A percentile compares a stretch with the other conserved stretches of the same genome.
Conservation (phyloP, 306 rosid genomes). For the Quercus bicolor region DNA sequence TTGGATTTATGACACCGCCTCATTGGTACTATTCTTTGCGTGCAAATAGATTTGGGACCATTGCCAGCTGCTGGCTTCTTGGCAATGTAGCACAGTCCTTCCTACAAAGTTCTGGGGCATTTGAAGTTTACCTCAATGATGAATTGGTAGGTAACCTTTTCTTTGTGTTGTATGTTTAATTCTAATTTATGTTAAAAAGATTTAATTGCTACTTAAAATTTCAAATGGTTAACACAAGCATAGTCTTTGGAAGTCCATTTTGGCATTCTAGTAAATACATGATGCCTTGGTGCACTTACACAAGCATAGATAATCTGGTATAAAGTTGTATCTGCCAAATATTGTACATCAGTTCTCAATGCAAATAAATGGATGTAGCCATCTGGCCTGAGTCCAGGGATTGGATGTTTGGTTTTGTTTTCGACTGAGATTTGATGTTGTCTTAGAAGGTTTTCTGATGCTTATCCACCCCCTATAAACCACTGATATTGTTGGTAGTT, state of each 20-base stretch:
- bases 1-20: conserved; percentile 65
- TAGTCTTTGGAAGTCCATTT: background rate
- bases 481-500: background rate
- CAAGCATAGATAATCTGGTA: background rate
- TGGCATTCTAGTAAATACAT: background rate
- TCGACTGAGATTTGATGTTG: background rate
- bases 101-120: conserved; percentile 80
- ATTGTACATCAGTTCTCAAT: background rate
- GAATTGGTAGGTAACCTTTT: conserved; percentile 61
- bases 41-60: conserved; percentile 69
- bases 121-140: conserved; percentile 74
- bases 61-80: conserved; percentile 81
- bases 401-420: background rate
- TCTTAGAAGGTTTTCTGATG: background rate
- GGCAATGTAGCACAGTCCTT: conserved; percentile 72
- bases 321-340: background rate
- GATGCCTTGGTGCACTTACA: background rate
- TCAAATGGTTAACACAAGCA: background rate
- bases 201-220: background rate
- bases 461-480: background rate
- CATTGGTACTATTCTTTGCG: conserved; percentile 66
- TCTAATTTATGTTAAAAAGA: background rate
- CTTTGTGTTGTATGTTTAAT: background rate
- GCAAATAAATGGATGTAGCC: background rate
- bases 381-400: background rate